Conservation (phyloP, 805 yeast genomes). For the Nakazawaea wyomingensis region DNA sequence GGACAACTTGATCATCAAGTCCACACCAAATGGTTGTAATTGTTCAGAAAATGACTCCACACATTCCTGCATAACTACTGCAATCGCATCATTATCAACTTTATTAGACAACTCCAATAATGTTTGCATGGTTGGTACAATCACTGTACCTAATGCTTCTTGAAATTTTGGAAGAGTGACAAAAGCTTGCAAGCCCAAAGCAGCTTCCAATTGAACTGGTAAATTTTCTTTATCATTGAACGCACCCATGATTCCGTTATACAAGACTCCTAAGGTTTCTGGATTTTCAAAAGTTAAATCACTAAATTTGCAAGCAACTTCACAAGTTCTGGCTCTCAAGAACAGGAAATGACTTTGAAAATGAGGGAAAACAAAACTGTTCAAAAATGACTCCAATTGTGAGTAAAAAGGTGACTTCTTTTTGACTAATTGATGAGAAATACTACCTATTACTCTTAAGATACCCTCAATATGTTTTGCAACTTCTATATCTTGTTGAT, state of each 20-base stretch:
- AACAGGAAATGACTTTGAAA: constrained; percentile 58
- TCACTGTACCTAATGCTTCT: constrained; percentile 59
- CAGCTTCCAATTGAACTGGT: constrained; percentile 81
- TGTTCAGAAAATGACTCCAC: constrained; percentile 86
- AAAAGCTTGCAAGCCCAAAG: constrained; percentile 79
- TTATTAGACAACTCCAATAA: constrained; percentile 69
- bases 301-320: constrained; percentile 60
- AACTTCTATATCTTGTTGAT: constrained; percentile 37
- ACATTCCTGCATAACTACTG: constrained; percentile 92
- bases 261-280: constrained; percentile 31
- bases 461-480: constrained; percentile 75
- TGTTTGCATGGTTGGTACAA: constrained; percentile 78
- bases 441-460: constrained; percentile 70
- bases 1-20: constrained; percentile 52
- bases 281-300: constrained; percentile 46
- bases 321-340: constrained; percentile 70
- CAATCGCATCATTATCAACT: constrained; percentile 80
- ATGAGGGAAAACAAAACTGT: constrained; percentile 63
- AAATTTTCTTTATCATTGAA: constrained; percentile 46
- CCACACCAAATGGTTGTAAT: constrained; percentile 85
- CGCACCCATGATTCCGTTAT: constrained; percentile 41
- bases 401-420: constrained; percentile 51
- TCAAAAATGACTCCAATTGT: constrained; percentile 68
- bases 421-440: constrained; percentile 52
- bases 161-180: constrained; percentile 60